Percentiles rank a stretch among this genome's conserved stretches.
Conservation (phyloP, 306 rosid genomes). For the Citrullus colocynthis region DNA sequence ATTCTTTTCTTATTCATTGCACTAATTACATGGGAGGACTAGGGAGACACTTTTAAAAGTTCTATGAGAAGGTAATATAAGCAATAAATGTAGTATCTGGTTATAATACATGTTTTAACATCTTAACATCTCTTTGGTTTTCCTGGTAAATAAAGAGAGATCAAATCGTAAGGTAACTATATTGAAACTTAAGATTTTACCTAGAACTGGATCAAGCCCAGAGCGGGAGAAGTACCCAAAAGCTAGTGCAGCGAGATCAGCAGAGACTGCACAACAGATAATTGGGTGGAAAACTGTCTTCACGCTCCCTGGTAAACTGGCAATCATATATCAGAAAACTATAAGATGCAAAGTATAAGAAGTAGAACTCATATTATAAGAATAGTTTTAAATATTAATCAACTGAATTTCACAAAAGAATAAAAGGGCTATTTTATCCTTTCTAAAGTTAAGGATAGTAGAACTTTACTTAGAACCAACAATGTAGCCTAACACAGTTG, state of each 20-base stretch:
- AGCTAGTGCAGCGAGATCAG: slow-evolving; percentile 70
- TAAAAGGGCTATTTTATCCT: neutral
- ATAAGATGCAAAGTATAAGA: slow-evolving; percentile 8
- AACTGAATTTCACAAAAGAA: neutral
- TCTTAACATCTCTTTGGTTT: neutral
- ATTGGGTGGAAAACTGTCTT: slow-evolving; percentile 91
- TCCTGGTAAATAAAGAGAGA: neutral
- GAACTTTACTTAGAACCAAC: slow-evolving; percentile 72
- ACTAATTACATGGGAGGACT: neutral
- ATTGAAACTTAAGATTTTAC: slow-evolving; percentile 27
- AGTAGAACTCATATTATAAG: neutral
- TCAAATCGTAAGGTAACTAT: neutral
- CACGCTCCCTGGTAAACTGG: slow-evolving; percentile 63
- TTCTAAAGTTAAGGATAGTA: slow-evolving; percentile 7
- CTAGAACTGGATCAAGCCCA: slow-evolving; percentile 84
- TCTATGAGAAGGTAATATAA: neutral
- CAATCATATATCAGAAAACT: slow-evolving; percentile 11
- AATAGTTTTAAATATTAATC: too few relatives aligned
- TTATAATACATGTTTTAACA: too few relatives aligned
- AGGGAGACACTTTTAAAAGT: neutral
- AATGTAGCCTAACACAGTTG: slow-evolving; percentile 81
- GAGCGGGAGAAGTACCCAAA: slow-evolving; percentile 60
- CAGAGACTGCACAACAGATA: slow-evolving; percentile 72
- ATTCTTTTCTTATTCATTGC: neutral
- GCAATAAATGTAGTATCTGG: neutral